phyloP scores from a whole-genome alignment of 2,329 filamentous ascomycete genomes.

The Sclerotinia nivalis region DNA sequence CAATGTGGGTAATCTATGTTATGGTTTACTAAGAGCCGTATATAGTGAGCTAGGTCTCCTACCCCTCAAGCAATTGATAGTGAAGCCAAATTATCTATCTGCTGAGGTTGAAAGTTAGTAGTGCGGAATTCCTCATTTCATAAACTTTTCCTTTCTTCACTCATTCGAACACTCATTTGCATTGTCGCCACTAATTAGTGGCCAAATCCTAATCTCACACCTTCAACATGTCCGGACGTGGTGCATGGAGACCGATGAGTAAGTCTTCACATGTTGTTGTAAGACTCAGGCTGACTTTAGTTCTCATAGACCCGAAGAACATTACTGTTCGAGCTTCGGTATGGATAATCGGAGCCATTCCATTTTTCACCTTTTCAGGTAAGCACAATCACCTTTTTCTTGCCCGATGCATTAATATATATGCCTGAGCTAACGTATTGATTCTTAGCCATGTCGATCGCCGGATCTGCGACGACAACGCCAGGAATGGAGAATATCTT shows the following conservation, averaged over 20 bases:
- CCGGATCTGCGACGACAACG: conserved; percentile 17
- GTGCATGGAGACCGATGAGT: conserved; percentile 21
- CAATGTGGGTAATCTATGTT: neutral
- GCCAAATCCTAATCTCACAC: neutral
- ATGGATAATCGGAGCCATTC: conserved; percentile 19
- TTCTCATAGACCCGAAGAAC: conserved; percentile 15
- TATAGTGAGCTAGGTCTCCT: conserved; percentile 17
- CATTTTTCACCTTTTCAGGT: conserved; percentile 15
- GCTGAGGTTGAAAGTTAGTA: conserved; percentile 3
- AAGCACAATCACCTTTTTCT: neutral
- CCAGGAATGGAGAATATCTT: conserved; percentile 19
- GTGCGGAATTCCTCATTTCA: conserved; percentile 3
- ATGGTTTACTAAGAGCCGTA: neutral
- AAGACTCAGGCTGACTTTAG: neutral
- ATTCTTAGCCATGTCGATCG: conserved; percentile 16
- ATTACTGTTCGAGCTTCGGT: conserved; percentile 17
- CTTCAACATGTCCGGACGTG: conserved; percentile 12
- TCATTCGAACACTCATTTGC: conserved; percentile 4
- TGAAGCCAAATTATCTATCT: conserved; percentile 1
- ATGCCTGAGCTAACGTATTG: neutral
- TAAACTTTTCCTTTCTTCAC: conserved; percentile 13
- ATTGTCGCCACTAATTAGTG: neutral
- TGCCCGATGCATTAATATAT: neutral
- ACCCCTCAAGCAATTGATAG: neutral
- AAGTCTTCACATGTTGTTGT: neutral